These are phyloP conservation scores for Lathyrus sativus DNA, from an alignment of 306 rosid genomes.

Conservation along the genomic window DNA sequence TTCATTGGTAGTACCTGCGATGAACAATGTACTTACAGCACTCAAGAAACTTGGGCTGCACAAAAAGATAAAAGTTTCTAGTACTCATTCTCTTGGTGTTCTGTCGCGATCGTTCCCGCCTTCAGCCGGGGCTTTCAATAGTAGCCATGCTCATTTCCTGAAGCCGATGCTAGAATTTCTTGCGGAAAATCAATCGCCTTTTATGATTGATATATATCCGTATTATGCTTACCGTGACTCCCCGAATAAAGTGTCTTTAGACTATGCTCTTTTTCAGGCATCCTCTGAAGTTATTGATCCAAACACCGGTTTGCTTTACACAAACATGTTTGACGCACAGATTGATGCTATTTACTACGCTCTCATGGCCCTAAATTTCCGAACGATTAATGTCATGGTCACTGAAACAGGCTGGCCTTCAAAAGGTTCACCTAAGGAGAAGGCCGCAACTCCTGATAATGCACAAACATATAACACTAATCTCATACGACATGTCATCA, in stretches of 20 bases:
- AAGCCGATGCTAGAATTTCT: slow-evolving; percentile 95
- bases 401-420: slow-evolving; percentile 99
- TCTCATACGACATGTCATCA: slow-evolving; percentile 56
- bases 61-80: slow-evolving; percentile 83
- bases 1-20: slow-evolving; percentile 78
- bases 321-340: slow-evolving; percentile 97
- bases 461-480: slow-evolving; percentile 75
- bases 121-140: slow-evolving; percentile 94
- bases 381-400: slow-evolving; percentile 85
- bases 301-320: slow-evolving; percentile 89
- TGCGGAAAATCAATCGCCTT: slow-evolving; percentile 90
- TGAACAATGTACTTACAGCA: slow-evolving; percentile 82
- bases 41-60: slow-evolving; percentile 78
- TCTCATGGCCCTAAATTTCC: slow-evolving; percentile 81
- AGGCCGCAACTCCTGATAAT: slow-evolving; percentile 68
- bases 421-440: slow-evolving; percentile 93
- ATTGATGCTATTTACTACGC: slow-evolving; percentile 93
- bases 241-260: slow-evolving; percentile 67
- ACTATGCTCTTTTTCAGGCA: slow-evolving; percentile 85
- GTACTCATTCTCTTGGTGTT: slow-evolving; percentile 95
- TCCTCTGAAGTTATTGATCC: slow-evolving; percentile 95
- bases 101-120: slow-evolving; percentile 95
- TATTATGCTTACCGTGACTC: slow-evolving; percentile 95
- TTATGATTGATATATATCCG: slow-evolving; percentile 96
- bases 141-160: slow-evolving; percentile 80